Evolutionary conservation across 1,284 basidiomycete species (phyloP), one percentile per base, ranked within the genome.

Genomic region (Trichosporon inkin): DNA sequence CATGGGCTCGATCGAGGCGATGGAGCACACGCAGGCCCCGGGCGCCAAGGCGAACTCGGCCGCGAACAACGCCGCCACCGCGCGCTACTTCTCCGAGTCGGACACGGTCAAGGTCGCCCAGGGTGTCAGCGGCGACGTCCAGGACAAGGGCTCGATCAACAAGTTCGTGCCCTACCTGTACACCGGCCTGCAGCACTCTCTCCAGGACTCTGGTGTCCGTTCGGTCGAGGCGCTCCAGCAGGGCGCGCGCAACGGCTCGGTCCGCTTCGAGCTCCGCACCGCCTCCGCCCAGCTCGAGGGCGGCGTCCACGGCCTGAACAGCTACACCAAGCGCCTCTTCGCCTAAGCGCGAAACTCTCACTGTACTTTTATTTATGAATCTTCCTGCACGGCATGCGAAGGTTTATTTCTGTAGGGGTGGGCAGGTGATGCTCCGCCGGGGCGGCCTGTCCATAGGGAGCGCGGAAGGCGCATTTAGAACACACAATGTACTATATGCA

Each of bases 31-130:
- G 56, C 87, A 86, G 72, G 79, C 75, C 58, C 68, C 65, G 47
- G 70, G 66, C 62, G 67, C 86, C 83, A 77, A 82, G 80, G 65
- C 70, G 44, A 57, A 79, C 79, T 66, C 83, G 78, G 77, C 78
- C 74, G 59, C 79, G 71, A 93, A 96, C 81, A 99, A 98, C 72
- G 95, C 95, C 14, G 96, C 96, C 4, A 98, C 93, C 3, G 88
- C 92, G 51, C 86, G 95, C 36, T 99, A 99, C 82, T 99, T 99
- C 80, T 96, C 92, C 36, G 96, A 99, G 81, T 85, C 86, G 62
- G 93, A 92, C 62, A 84, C 88, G 2, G 88, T 99, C 78, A 97
- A 98, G 82, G 96, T 99, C 56, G 95, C 95, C 5, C 92, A 96
- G 79, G 95, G 95, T 65, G 96, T 99, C 14, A 89, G 90, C 14